Evolutionary conservation across 2,329 filamentous ascomycete species (phyloP).

Genomic region (Laburnicola sp.): DNA sequence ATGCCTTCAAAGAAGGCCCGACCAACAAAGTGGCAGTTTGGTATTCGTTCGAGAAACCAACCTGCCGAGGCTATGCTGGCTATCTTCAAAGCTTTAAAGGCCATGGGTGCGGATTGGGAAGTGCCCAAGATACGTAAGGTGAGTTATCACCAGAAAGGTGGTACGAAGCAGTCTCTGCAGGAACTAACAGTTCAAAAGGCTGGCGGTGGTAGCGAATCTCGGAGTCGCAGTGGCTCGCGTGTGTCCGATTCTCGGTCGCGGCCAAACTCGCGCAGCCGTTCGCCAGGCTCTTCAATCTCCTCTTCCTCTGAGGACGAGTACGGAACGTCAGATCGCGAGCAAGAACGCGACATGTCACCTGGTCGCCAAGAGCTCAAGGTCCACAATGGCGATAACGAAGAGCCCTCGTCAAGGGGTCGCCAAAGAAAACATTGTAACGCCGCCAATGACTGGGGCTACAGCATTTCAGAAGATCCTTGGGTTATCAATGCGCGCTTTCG

Average conservation of each 20-base stretch:
- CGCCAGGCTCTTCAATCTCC: constrained; percentile 39
- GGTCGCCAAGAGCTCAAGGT: constrained; percentile 33
- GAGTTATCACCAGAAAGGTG: too few relatives aligned
- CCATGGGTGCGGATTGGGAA: constrained; percentile 88
- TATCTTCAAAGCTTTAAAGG: constrained; percentile 87
- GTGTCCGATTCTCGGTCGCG: constrained; percentile 32
- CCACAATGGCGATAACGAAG: constrained; percentile 29
- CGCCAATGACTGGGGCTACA: constrained; percentile 66
- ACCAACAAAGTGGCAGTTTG: constrained; percentile 95
- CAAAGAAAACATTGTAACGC: constrained; percentile 49
- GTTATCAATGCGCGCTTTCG: constrained; percentile 88
- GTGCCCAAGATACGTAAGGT: constrained; percentile 52
- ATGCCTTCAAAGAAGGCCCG: constrained; percentile 69
- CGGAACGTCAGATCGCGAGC: constrained; percentile 10
- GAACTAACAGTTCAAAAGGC: too few relatives aligned
- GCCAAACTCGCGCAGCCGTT: constrained; percentile 38
- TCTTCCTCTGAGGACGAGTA: constrained; percentile 33
- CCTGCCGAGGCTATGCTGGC: constrained; percentile 93
- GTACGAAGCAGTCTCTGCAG: too few relatives aligned
- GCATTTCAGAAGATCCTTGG: constrained; percentile 91
- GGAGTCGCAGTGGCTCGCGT: constrained; percentile 37
- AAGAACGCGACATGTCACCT: constrained; percentile 15
- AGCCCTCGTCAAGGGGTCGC: constrained; percentile 36
- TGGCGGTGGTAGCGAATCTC: constrained; percentile 46
- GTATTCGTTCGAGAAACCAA: constrained; percentile 90